These are phyloP conservation scores for Blumeria hordei DNA, from an alignment of 2,329 filamentous ascomycete species.

Conservation along the genomic window DNA sequence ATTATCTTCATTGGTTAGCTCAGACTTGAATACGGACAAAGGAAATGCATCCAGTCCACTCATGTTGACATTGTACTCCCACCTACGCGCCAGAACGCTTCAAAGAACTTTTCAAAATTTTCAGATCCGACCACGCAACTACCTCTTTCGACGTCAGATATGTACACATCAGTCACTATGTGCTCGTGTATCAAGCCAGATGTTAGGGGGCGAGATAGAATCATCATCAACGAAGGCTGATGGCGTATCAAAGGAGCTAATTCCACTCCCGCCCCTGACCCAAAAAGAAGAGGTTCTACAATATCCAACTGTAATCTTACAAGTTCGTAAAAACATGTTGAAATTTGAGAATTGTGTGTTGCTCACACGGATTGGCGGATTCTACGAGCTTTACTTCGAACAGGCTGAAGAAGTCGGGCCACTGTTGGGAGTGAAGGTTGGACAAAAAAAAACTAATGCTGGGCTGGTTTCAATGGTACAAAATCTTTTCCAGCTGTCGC, in stretches of 20 bases:
- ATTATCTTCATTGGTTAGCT: too few species aligned
- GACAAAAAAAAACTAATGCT: conserved; percentile 47
- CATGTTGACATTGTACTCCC: not conserved
- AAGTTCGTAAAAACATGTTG: conserved; percentile 71
- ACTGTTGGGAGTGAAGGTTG: conserved; percentile 68
- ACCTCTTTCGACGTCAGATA: too few species aligned
- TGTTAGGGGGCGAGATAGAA: too few species aligned
- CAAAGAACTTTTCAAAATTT: too few species aligned
- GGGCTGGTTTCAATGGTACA: conserved; percentile 67
- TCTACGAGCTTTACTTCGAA: conserved; percentile 95
- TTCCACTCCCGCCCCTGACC: conserved; percentile 17
- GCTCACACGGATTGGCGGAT: conserved; percentile 76
- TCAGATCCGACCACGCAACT: too few species aligned
- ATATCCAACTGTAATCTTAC: conserved; percentile 75
- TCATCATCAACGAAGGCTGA: conserved; percentile 9
- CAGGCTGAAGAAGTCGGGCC: conserved; percentile 79
- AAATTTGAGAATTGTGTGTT: conserved; percentile 80
- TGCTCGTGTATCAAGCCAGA: too few species aligned
- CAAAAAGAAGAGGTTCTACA: conserved; percentile 21
- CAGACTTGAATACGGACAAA: not conserved
- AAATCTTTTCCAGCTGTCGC: not conserved
- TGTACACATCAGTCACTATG: too few species aligned
- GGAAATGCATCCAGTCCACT: not conserved
- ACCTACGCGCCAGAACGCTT: not conserved
- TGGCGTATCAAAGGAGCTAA: conserved; percentile 28